A percentile compares a stretch with the other conserved stretches of the same genome.
Evolutionary conservation across 352 stramenopile genomes (phyloP).

Genomic region (Phytophthora pistaciae): DNA sequence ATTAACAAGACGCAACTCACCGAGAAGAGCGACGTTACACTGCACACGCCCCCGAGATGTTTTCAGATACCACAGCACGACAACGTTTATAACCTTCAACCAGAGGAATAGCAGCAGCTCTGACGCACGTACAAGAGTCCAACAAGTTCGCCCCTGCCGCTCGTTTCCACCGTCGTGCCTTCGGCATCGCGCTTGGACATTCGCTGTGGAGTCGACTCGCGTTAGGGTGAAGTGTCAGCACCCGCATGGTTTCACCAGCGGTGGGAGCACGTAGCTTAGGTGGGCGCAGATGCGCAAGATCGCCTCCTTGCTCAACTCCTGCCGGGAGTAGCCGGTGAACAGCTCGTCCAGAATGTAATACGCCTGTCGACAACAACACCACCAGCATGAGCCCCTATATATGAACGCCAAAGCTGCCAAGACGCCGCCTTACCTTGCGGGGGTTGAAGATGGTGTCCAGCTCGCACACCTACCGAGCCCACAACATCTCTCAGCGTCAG

Average conservation of each 20-base stretch:
- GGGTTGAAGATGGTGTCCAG: conserved; percentile 99
- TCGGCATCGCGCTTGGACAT: too few species aligned
- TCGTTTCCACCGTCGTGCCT: too few species aligned
- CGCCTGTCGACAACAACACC: conserved; percentile 58
- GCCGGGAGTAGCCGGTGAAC: conserved; percentile 97
- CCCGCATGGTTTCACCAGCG: too few species aligned
- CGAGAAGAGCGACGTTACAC: conserved; percentile 67
- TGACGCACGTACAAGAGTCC: conserved; percentile 73
- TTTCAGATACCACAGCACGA: neutral
- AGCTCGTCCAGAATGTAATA: conserved; percentile 99
- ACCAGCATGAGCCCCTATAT: neutral
- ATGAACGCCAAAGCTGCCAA: neutral
- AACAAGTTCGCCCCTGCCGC: conserved; percentile 40
- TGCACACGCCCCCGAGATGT: conserved; percentile 5
- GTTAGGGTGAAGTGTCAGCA: too few species aligned
- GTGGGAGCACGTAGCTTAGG: too few species aligned
- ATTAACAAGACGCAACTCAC: conserved; percentile 31
- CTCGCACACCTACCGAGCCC: conserved; percentile 79
- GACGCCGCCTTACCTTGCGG: conserved; percentile 89
- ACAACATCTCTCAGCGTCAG: conserved; percentile 1
- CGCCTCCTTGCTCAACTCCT: conserved; percentile 96
- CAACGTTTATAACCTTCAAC: neutral
- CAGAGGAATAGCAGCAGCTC: too few species aligned
- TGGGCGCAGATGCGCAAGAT: conserved; percentile 89
- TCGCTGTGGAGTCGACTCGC: too few species aligned